A percentile compares a stretch with the other conserved stretches of the same genome.
Evolutionary conservation across 768 basidiomycete genomes (phyloP).

Genomic region (Lentinula edodes): DNA sequence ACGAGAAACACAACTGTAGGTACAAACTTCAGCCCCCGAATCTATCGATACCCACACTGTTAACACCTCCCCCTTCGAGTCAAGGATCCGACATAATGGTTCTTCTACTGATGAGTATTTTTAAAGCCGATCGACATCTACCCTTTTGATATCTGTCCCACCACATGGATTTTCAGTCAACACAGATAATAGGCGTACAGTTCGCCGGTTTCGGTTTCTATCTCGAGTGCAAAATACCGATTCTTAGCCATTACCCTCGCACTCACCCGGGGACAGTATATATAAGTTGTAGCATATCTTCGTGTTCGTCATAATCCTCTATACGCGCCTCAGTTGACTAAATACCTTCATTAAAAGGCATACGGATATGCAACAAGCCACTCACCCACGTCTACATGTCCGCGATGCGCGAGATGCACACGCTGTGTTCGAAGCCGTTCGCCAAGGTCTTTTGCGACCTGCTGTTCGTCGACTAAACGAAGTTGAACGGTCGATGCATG

Average conservation of each 20-base stretch:
- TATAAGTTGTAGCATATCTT: neutral
- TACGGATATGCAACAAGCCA: slow-evolving; percentile 48
- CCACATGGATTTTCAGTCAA: neutral
- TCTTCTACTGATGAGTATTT: neutral
- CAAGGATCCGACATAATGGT: slow-evolving; percentile 1
- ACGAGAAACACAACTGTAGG: neutral
- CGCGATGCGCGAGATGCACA: slow-evolving; percentile 64
- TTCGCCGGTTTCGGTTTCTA: neutral
- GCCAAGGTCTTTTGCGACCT: slow-evolving; percentile 38
- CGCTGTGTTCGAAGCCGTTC: slow-evolving; percentile 60
- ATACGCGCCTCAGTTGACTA: neutral
- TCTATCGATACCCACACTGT: neutral
- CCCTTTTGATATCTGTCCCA: neutral
- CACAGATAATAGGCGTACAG: neutral
- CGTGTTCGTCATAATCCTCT: neutral
- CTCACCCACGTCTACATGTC: slow-evolving; percentile 60
- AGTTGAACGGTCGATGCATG: slow-evolving; percentile 46
- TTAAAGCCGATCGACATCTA: neutral
- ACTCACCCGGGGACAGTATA: slow-evolving; percentile 2
- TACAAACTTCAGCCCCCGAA: neutral
- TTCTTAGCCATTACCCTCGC: neutral
- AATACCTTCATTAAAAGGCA: neutral
- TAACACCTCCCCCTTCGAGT: neutral
- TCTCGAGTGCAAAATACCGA: neutral
- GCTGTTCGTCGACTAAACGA: slow-evolving; percentile 58